Conservation (phyloP, 2,329 filamentous ascomycete genomes). For the Aspergillus eucalypticola region DNA sequence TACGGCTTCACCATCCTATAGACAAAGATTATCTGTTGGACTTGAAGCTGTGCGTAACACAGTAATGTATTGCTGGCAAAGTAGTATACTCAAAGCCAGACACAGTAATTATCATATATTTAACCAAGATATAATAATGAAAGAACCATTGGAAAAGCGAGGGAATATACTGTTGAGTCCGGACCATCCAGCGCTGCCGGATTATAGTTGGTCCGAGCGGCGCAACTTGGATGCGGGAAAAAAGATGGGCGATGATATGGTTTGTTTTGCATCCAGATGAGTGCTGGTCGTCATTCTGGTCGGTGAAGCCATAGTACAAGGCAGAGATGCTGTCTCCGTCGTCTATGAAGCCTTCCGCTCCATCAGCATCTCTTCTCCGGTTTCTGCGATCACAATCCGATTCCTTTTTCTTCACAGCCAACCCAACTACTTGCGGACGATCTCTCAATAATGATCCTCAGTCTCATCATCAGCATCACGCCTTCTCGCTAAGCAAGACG, state of each 20-base stretch:
- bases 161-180: background rate
- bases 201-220: conserved; percentile 13
- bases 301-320: conserved; percentile 11
- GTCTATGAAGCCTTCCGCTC: conserved; percentile 42
- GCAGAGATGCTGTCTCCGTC: conserved; percentile 42
- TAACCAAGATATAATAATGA: no score
- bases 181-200: background rate
- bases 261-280: background rate
- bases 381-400: conserved; percentile 73
- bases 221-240: conserved; percentile 7
- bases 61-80: no score
- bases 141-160: background rate
- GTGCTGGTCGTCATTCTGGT: conserved; percentile 11
- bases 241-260: background rate
- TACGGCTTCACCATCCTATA: no score
- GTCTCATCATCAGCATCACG: conserved; percentile 14
- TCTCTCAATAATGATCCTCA: conserved; percentile 16
- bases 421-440: conserved; percentile 30
- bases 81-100: no score
- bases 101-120: no score
- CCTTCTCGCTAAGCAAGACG: conserved; percentile 19
- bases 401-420: conserved; percentile 53
- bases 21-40: no score
- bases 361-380: conserved; percentile 63
- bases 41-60: no score